A percentile compares a stretch with the other conserved stretches of the same genome.
phyloP scores from a whole-genome alignment of 176 grass and related monocot species.

The Oropetium thomaeum region DNA sequence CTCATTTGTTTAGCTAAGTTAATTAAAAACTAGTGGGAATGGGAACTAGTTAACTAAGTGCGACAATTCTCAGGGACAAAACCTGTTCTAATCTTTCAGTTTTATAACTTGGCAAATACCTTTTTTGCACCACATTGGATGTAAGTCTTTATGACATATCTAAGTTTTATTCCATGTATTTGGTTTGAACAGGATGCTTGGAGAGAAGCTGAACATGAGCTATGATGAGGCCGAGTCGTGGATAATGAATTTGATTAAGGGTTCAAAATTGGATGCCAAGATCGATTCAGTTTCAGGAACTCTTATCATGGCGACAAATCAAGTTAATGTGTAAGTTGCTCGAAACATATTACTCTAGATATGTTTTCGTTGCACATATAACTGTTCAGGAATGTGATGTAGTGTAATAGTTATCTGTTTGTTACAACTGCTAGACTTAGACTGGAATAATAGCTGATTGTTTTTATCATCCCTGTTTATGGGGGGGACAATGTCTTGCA shows the following conservation, averaged over 20 bases:
- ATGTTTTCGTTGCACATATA: background rate
- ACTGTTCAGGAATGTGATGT: background rate
- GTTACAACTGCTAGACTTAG: background rate
- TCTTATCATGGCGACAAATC: slow-evolving; percentile 75
- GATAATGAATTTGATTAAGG: slow-evolving; percentile 86
- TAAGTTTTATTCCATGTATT: background rate
- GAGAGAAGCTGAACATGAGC: slow-evolving; percentile 84
- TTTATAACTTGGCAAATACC: background rate
- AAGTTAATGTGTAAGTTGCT: slow-evolving; percentile 84
- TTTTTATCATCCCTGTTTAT: background rate
- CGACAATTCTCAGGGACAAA: background rate
- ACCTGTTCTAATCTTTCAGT: background rate
- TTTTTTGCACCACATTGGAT: background rate
- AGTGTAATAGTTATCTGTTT: background rate
- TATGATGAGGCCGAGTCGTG: slow-evolving; percentile 74
- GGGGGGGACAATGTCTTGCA: slow-evolving; percentile 6
- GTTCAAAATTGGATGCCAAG: slow-evolving; percentile 86
- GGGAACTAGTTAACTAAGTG: background rate
- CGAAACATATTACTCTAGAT: background rate
- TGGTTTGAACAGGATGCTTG: slow-evolving; percentile 65
- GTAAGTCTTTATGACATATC: background rate
- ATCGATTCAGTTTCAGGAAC: slow-evolving; percentile 84
- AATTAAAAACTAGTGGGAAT: background rate
- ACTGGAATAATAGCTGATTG: background rate
- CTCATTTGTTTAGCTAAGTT: background rate